phyloP scores from a whole-genome alignment of 192 early-diverging fungal species.

The Gamsiella multidivaricata region DNA sequence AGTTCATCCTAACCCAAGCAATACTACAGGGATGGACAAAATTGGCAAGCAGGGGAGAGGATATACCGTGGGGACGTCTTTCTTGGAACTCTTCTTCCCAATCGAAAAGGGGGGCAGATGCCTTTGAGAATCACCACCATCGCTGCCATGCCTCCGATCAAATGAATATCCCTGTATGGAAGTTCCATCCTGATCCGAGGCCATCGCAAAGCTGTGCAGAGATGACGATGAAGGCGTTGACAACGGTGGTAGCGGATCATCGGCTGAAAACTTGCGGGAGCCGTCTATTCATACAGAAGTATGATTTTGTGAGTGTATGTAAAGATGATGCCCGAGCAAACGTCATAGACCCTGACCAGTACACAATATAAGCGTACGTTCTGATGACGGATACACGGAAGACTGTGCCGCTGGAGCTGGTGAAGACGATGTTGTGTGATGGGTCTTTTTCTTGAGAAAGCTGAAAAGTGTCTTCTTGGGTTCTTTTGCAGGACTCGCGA shows the following conservation, averaged over 20 bases:
- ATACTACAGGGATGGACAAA: too few relatives aligned
- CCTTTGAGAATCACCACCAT: constrained; percentile 24
- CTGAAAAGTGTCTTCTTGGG: constrained; percentile 41
- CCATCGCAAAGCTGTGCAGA: constrained; percentile 15
- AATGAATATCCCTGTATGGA: background rate
- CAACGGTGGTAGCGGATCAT: constrained; percentile 13
- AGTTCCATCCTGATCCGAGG: constrained; percentile 16
- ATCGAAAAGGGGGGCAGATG: constrained; percentile 17
- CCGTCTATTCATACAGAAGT: background rate
- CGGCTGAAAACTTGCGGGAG: constrained; percentile 39
- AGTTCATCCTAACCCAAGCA: too few relatives aligned
- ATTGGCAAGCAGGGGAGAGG: background rate
- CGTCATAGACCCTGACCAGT: too few relatives aligned
- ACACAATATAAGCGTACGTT: constrained; percentile 2
- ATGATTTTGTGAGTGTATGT: background rate
- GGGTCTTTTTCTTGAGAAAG: constrained; percentile 41
- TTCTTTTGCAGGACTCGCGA: constrained; percentile 33
- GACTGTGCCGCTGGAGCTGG: background rate
- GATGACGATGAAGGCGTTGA: constrained; percentile 13
- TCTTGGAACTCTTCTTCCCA: constrained; percentile 34
- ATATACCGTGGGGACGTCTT: constrained; percentile 14
- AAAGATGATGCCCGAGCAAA: too few relatives aligned
- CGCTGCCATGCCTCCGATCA: constrained; percentile 26
- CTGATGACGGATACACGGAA: constrained; percentile 1
- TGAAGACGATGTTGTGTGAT: background rate